Base-by-base conservation (phyloP, 2,329 filamentous ascomycete genomes). In the Colletotrichum gloeosporioides region DNA sequence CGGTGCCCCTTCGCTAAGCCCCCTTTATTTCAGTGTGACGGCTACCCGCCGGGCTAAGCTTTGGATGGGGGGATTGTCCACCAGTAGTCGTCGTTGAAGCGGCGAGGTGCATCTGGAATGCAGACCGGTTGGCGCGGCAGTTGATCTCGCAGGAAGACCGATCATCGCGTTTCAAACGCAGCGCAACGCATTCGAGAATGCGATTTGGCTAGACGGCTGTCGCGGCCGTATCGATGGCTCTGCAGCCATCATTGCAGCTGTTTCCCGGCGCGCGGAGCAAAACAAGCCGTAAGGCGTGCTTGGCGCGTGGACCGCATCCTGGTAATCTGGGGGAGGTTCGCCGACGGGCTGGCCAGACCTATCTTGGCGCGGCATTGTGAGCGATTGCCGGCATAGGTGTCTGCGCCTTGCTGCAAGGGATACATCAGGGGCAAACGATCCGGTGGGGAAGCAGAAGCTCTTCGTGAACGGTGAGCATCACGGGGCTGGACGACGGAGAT, bases 241-340 rank as follows among this genome's bases (percentile, higher is more conserved):
- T 31, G 29, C 31, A 25, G 59, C 59, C 18, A 22, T 13, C 15
- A 25, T 34, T 12, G 59, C 59, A 62, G 9, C 25, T 31, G 18
- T 44, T 44, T 25, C 61, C 29, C 29, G 27, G 18, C 22, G 62
- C 9, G 36, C 64, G 39, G 39, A 25, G 36, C 61, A 27, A 10
- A 29, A 29, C 6, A 29, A 25, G 31, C 18, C 44, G 53, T 32
- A 29, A 34, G 44, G n/a, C 44, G 44, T 34, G 16, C 68, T 72
- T 55, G 73, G 62, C 53, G 15, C 18, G 49, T 10, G 53, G 66
- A 71, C 36, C 18, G 29, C 18, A 53, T 13, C 61, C 73, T 39
- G 61, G 69, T 57, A 62, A 66, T 75, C 68, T 67, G 67, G 73
- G 71, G 68, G 29, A 59, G 22, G 10, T 31, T 61, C 61, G 49